Base-by-base conservation (phyloP, 192 early-diverging fungal genomes). In the Linnemannia schmuckeri region DNA sequence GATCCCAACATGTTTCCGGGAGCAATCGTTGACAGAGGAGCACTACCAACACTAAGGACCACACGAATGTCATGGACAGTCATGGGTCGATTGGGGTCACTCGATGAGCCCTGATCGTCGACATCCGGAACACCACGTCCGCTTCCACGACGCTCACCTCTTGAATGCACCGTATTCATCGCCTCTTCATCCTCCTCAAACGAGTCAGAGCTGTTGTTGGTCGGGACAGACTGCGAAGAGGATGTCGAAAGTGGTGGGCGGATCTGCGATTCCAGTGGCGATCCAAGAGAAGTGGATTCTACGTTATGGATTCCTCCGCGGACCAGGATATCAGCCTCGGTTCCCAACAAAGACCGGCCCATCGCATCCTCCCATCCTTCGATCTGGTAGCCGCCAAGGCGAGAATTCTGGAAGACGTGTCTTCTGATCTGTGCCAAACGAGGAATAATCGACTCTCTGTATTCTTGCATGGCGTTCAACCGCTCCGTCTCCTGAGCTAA, bases 311-410 rank as follows among this genome's bases (percentile, higher is more conserved):
- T 66, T 27, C 84, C 84, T 46, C 84, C 84, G 35, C 84, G 24
- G 22, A 86, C 79, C 46, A 86, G 41, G 38, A 73, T 69, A 70
- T 86, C 84, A 3, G 84, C 84, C 63, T 86, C 84, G 9, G 78
- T 63, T 4, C 84, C 84, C 38, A 86, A 71, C 2, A 86, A 61
- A 1, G 84, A 76, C 24, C 41, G 54, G 42, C 84, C 84, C 17
- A 69, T 55, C 7, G 77, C 84, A 66, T 86, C 75, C 27, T 86
- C 84, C 84, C 84, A 86, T 27, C 84, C 84, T 27, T 86, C 84
- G 12, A 86, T 77, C 40, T 20, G 37, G 41, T 70, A 70, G 8
- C 84, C 84, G 15, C 47, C 71, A 0, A 86, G 41, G 33, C 79
- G 70, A 8, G 75, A 86, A 22, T 86, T 77, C 40, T 86, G 84